phyloP scores from a whole-genome alignment of 192 early-diverging fungal genomes.

The Gonapodya prolifera region DNA sequence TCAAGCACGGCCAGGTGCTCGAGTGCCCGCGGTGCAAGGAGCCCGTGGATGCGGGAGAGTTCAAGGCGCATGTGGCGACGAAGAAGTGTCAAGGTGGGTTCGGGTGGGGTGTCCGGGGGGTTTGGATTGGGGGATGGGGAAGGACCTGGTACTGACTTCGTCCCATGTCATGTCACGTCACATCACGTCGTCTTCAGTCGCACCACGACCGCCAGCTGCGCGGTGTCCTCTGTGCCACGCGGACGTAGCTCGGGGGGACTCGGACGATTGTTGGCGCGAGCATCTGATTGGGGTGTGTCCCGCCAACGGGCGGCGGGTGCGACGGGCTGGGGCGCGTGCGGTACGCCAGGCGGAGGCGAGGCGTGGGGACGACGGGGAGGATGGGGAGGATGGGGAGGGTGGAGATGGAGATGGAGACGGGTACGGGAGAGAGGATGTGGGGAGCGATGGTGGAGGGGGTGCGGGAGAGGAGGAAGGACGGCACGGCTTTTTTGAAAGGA shows the following conservation, averaged over 20 bases:
- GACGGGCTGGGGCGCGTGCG: slow-evolving; percentile 19
- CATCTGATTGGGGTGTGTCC: slow-evolving; percentile 48
- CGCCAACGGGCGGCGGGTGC: slow-evolving; percentile 40
- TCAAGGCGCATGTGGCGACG: background rate
- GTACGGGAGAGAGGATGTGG: background rate
- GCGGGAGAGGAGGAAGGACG: background rate
- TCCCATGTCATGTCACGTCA: too few species aligned
- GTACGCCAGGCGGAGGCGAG: background rate
- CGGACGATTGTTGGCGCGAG: slow-evolving; percentile 46
- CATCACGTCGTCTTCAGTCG: background rate
- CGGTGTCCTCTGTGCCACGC: slow-evolving; percentile 52
- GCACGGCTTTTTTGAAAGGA: background rate
- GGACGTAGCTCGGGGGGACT: slow-evolving; percentile 26
- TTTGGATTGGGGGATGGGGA: too few species aligned
- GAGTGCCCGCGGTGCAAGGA: background rate
- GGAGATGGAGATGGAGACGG: background rate
- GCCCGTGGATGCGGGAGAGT: background rate
- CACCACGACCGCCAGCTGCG: slow-evolving; percentile 11
- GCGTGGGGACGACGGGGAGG: background rate
- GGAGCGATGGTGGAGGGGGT: background rate
- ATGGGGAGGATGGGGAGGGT: background rate
- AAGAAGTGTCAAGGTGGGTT: background rate
- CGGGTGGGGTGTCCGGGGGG: too few species aligned
- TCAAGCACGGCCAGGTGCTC: background rate
- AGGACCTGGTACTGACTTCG: too few species aligned